phyloP scores from a whole-genome alignment of 2,329 filamentous ascomycete species.

The Lasiodiplodia gonubiensis region DNA sequence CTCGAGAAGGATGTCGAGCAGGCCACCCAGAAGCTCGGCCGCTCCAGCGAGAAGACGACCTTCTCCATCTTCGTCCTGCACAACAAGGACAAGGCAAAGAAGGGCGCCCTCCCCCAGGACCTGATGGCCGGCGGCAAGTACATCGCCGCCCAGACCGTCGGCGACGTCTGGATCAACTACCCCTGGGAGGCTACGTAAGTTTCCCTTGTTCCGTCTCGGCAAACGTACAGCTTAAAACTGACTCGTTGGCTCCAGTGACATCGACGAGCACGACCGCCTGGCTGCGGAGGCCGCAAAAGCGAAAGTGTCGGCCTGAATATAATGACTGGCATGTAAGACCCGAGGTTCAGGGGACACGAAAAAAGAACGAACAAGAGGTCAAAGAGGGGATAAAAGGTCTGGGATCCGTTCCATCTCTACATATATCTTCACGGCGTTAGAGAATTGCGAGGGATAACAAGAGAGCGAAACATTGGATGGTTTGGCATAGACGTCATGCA shows the following conservation, averaged over 20 bases:
- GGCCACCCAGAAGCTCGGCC: conserved; percentile 75
- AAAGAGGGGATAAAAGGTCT: background rate
- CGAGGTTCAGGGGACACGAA: background rate
- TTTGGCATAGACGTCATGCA: conserved; percentile 19
- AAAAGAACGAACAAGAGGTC: background rate
- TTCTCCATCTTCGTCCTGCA: conserved; percentile 97
- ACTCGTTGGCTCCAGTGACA: conserved; percentile 61
- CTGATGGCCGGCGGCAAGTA: conserved; percentile 79
- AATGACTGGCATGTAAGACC: background rate
- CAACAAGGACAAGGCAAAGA: conserved; percentile 98
- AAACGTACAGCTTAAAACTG: background rate
- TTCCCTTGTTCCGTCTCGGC: conserved; percentile 1
- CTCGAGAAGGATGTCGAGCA: conserved; percentile 91
- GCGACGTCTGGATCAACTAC: conserved; percentile 99
- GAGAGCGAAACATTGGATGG: conserved; percentile 12
- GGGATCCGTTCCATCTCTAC: background rate
- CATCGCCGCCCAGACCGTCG: conserved; percentile 82
- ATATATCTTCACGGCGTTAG: conserved; percentile 12
- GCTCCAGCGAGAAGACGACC: conserved; percentile 74
- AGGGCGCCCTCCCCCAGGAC: conserved; percentile 78
- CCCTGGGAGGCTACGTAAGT: conserved; percentile 88
- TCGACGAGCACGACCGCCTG: conserved; percentile 84
- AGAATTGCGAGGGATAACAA: background rate
- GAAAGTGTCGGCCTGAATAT: background rate
- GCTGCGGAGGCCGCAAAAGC: conserved; percentile 48